Conservation (phyloP, 2,329 filamentous ascomycete species). For the Fusarium armeniacum region DNA sequence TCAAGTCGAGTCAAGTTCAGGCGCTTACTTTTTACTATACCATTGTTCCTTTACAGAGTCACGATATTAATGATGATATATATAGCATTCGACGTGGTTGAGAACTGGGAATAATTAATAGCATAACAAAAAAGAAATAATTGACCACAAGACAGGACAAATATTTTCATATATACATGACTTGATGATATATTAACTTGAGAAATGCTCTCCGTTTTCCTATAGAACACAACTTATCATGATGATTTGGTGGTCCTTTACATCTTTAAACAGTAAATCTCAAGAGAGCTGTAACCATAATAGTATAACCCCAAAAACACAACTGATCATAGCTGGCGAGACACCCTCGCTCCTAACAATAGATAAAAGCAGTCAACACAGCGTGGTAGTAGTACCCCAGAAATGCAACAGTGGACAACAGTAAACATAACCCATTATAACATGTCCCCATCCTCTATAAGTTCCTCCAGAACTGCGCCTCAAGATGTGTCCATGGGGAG, state of each 20-base stretch:
- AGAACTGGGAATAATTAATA: not conserved
- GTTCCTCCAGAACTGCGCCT: no score
- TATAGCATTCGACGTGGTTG: slow-evolving; percentile 5
- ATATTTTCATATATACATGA: not conserved
- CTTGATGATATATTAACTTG: not conserved
- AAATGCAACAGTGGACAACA: not conserved
- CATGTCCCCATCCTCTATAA: not conserved
- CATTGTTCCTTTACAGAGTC: slow-evolving; percentile 18
- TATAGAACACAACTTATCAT: not conserved
- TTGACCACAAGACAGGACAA: not conserved
- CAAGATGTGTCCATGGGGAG: not conserved
- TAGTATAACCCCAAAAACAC: not conserved
- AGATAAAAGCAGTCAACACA: not conserved
- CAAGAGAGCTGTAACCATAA: no score
- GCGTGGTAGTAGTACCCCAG: no score
- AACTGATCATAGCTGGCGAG: not conserved
- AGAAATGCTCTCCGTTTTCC: not conserved
- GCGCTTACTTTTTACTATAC: slow-evolving; percentile 27
- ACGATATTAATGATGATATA: slow-evolving; percentile 34
- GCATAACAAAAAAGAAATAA: not conserved
- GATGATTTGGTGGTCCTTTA: no score
- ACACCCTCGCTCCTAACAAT: not conserved
- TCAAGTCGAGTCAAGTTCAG: slow-evolving; percentile 11
- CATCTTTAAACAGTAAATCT: no score
- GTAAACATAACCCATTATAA: not conserved